Conservation (phyloP, 2,329 filamentous ascomycete genomes). For the Trichoderma semiorbis region DNA sequence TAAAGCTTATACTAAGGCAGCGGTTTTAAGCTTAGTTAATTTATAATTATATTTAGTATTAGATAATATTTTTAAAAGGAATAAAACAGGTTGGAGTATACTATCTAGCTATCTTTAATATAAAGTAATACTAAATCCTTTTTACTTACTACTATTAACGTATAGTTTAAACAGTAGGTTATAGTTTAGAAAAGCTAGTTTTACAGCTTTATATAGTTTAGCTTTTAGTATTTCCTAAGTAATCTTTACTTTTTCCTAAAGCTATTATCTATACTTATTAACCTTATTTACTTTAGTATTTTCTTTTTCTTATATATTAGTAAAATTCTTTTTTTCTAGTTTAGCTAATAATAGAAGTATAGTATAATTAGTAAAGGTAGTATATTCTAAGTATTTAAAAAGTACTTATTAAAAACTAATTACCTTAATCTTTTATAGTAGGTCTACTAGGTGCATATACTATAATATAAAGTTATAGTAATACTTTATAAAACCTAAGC, state of each 20-base stretch:
- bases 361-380: not conserved
- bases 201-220: not conserved
- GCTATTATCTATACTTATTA: not conserved
- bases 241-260: not conserved
- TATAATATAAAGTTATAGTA: not conserved
- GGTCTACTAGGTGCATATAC: not conserved
- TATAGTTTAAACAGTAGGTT: not conserved
- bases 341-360: not conserved
- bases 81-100: not conserved
- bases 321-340: not conserved
- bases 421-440: not conserved
- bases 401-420: not conserved
- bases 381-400: not conserved
- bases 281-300: not conserved
- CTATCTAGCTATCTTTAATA: not conserved
- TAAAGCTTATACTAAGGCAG: not conserved
- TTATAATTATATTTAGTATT: not conserved
- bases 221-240: not conserved
- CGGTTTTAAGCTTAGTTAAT: not conserved
- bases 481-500: not conserved
- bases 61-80: not conserved
- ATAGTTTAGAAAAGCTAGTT: not conserved
- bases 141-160: not conserved
- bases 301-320: not conserved
- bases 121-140: not conserved